phyloP scores from a whole-genome alignment of 2,329 filamentous ascomycete genomes.

The Plenodomus biglobosus region DNA sequence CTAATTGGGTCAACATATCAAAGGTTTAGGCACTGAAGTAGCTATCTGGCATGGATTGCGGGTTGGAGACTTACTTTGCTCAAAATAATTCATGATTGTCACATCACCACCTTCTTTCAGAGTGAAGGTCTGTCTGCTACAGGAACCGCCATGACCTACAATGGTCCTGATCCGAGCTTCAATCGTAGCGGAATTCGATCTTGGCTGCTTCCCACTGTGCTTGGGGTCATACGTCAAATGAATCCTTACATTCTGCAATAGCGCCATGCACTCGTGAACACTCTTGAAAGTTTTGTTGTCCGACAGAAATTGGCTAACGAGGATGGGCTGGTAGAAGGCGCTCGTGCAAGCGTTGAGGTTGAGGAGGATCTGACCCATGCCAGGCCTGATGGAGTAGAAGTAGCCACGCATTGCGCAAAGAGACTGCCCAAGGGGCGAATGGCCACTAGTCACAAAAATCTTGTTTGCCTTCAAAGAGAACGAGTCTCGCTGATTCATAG shows the following conservation, averaged over 20 bases:
- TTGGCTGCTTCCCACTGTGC: not conserved
- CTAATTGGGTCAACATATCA: constrained; percentile 2
- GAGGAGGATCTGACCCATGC: constrained; percentile 10
- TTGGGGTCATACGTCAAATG: constrained; percentile 2
- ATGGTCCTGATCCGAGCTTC: constrained; percentile 7
- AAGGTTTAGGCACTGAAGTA: not conserved
- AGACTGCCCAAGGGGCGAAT: not conserved
- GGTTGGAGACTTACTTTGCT: constrained; percentile 2
- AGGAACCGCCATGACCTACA: not conserved
- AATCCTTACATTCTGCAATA: constrained; percentile 4
- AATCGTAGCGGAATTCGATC: not conserved
- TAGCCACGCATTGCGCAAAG: constrained; percentile 15
- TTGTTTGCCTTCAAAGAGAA: constrained; percentile 8
- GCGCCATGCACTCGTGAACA: not conserved
- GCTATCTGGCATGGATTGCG: not conserved
- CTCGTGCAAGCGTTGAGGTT: constrained; percentile 12
- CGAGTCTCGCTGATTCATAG: not conserved
- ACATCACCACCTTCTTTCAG: constrained; percentile 1
- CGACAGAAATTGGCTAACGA: constrained; percentile 9
- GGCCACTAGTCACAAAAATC: constrained; percentile 6
- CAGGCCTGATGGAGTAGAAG: constrained; percentile 12
- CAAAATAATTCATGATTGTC: constrained; percentile 5
- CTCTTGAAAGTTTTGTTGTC: constrained; percentile 1
- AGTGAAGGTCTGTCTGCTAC: not conserved
- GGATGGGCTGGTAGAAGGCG: constrained; percentile 12